Conservation (phyloP, 176 grass and related monocot species). For the Panicum miliaceum region DNA sequence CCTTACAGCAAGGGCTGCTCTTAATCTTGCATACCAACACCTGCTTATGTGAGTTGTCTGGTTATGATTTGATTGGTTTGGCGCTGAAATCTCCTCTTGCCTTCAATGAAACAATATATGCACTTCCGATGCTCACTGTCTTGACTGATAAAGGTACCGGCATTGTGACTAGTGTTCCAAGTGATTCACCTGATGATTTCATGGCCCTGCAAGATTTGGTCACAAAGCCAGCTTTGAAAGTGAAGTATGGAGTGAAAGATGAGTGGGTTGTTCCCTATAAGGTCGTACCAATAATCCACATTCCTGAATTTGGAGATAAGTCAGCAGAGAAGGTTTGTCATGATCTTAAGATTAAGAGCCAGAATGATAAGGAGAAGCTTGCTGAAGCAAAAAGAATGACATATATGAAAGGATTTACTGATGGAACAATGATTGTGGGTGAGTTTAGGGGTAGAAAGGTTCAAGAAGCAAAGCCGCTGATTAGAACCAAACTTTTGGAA, state of each 20-base stretch:
- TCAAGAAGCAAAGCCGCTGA: slow-evolving; percentile 76
- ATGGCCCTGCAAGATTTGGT: slow-evolving; percentile 69
- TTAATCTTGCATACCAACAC: slow-evolving; percentile 79
- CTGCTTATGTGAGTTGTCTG: slow-evolving; percentile 62
- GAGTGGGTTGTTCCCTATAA: slow-evolving; percentile 72
- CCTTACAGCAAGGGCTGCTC: slow-evolving; percentile 60
- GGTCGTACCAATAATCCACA: slow-evolving; percentile 69
- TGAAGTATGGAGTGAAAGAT: slow-evolving; percentile 70
- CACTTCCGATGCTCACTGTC: slow-evolving; percentile 79
- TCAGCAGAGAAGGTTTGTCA: slow-evolving; percentile 70
- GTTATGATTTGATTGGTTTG: slow-evolving; percentile 80
- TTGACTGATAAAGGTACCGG: slow-evolving; percentile 70
- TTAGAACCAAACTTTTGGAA: slow-evolving; percentile 70
- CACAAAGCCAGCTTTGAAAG: slow-evolving; percentile 61
- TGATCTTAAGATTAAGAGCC: slow-evolving; percentile 72
- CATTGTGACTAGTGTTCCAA: slow-evolving; percentile 70
- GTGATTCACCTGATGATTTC: slow-evolving; percentile 77
- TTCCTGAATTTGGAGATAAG: slow-evolving; percentile 78
- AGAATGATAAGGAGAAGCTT: slow-evolving; percentile 83
- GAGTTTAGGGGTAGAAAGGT: slow-evolving; percentile 69
- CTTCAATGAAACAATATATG: slow-evolving; percentile 73
- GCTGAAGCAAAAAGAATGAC: slow-evolving; percentile 78
- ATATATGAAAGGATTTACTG: slow-evolving; percentile 82
- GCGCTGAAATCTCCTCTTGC: slow-evolving; percentile 74
- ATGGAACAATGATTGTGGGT: slow-evolving; percentile 78